A percentile compares a stretch with the other conserved stretches of the same genome.
phyloP scores from a whole-genome alignment of 352 stramenopile genomes.

The Thalassiosira pacifica region DNA sequence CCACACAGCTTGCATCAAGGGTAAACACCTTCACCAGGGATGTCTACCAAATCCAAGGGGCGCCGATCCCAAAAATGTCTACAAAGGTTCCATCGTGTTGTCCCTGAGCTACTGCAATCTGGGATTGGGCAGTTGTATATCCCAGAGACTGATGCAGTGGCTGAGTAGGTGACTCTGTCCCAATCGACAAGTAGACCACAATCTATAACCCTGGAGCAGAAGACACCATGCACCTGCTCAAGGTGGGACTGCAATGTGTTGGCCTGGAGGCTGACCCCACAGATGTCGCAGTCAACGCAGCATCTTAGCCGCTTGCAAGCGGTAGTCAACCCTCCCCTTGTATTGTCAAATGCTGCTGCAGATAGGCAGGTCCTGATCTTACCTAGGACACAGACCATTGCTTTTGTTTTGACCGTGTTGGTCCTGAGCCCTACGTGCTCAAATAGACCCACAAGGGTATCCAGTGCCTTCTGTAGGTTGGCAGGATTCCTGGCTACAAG shows the following conservation, averaged over 20 bases:
- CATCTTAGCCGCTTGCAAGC: too few species aligned
- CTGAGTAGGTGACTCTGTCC: too few species aligned
- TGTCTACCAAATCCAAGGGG: background rate
- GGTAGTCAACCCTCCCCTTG: too few species aligned
- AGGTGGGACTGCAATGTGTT: too few species aligned
- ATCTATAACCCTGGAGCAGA: too few species aligned
- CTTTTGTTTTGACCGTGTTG: conserved; percentile 35
- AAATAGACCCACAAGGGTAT: conserved; percentile 17
- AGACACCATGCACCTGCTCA: too few species aligned
- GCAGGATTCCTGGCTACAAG: background rate
- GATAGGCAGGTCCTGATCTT: background rate
- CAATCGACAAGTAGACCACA: too few species aligned
- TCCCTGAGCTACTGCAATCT: background rate
- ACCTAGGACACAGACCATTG: conserved; percentile 22
- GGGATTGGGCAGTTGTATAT: background rate
- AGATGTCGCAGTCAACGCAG: too few species aligned
- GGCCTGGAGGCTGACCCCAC: too few species aligned
- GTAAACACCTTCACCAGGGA: background rate
- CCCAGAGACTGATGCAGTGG: too few species aligned
- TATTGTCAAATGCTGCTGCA: too few species aligned
- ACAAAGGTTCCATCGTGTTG: background rate
- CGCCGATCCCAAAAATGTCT: background rate
- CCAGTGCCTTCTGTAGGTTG: background rate
- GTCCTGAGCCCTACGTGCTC: conserved; percentile 3
- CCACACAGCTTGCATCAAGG: background rate